Conservation (phyloP, 2,329 filamentous ascomycete species). For the Aschersonia sp. region DNA sequence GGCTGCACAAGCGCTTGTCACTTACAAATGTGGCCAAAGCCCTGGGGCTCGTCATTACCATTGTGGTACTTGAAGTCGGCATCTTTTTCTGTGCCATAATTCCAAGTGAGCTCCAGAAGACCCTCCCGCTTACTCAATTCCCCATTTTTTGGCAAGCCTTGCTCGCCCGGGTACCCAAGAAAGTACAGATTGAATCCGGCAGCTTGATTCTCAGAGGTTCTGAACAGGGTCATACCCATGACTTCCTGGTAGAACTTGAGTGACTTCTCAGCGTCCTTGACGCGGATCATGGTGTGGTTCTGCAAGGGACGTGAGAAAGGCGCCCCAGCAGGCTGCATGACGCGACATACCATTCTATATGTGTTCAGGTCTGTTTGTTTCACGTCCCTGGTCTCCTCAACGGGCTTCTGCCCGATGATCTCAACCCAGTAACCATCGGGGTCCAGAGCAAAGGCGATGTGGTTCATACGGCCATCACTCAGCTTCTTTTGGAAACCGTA, state of each 20-base stretch:
- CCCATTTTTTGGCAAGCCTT: slow-evolving; percentile 36
- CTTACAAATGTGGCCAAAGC: slow-evolving; percentile 85
- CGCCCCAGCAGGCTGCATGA: too few relatives aligned
- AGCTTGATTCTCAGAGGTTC: slow-evolving; percentile 53
- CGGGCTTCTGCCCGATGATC: slow-evolving; percentile 56
- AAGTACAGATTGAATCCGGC: slow-evolving; percentile 86
- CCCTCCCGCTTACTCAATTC: slow-evolving; percentile 60
- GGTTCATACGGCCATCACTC: slow-evolving; percentile 69
- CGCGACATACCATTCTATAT: slow-evolving; percentile 50
- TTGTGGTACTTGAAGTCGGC: slow-evolving; percentile 76
- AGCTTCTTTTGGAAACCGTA: slow-evolving; percentile 95
- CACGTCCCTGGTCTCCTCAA: slow-evolving; percentile 58
- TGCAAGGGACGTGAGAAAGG: slow-evolving; percentile 12
- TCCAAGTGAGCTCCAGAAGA: slow-evolving; percentile 80
- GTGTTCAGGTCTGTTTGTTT: slow-evolving; percentile 58
- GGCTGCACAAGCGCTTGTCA: slow-evolving; percentile 6
- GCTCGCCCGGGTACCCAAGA: slow-evolving; percentile 57
- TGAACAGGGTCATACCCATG: slow-evolving; percentile 74
- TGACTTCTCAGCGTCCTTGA: slow-evolving; percentile 66
- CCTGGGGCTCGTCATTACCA: slow-evolving; percentile 81
- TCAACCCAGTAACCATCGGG: slow-evolving; percentile 84
- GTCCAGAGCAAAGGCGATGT: slow-evolving; percentile 83
- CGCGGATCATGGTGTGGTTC: slow-evolving; percentile 90
- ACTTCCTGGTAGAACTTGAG: slow-evolving; percentile 73
- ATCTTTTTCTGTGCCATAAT: slow-evolving; percentile 73